Conservation (phyloP, 2,329 filamentous ascomycete genomes). For the Phialophora expanda region DNA sequence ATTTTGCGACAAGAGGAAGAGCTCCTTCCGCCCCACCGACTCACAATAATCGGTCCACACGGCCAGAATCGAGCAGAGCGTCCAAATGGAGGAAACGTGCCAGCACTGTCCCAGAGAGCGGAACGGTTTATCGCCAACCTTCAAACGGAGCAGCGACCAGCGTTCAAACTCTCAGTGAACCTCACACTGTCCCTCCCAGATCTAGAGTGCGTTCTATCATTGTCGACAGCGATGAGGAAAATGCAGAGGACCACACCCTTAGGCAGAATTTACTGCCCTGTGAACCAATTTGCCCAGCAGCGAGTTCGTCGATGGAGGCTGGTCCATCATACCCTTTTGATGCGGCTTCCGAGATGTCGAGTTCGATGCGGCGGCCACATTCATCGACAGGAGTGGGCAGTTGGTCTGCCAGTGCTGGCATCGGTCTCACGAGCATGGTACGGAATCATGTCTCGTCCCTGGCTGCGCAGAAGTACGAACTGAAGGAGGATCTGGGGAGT, state of each 20-base stretch:
- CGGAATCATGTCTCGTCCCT: neutral
- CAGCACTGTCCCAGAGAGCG: neutral
- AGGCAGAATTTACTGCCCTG: slow-evolving; percentile 50
- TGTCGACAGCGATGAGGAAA: slow-evolving; percentile 54
- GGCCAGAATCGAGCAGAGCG: neutral
- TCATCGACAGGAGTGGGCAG: neutral
- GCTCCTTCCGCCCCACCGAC: neutral
- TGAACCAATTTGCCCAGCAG: slow-evolving; percentile 63
- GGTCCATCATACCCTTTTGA: neutral
- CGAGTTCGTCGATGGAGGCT: neutral
- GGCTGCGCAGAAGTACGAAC: slow-evolving; percentile 7
- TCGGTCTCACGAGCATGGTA: neutral
- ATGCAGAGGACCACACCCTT: slow-evolving; percentile 70
- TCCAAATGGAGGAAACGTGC: neutral
- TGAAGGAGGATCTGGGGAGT: neutral
- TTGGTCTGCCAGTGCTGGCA: neutral
- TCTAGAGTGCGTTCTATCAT: neutral
- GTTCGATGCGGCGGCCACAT: neutral
- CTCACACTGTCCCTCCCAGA: neutral
- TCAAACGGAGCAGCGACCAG: neutral
- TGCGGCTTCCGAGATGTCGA: neutral
- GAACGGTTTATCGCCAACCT: neutral
- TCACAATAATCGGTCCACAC: neutral
- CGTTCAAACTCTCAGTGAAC: neutral
- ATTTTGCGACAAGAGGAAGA: neutral